Conservation (phyloP, 1,284 basidiomycete species). For the Pyrrhoderma noxium region DNA sequence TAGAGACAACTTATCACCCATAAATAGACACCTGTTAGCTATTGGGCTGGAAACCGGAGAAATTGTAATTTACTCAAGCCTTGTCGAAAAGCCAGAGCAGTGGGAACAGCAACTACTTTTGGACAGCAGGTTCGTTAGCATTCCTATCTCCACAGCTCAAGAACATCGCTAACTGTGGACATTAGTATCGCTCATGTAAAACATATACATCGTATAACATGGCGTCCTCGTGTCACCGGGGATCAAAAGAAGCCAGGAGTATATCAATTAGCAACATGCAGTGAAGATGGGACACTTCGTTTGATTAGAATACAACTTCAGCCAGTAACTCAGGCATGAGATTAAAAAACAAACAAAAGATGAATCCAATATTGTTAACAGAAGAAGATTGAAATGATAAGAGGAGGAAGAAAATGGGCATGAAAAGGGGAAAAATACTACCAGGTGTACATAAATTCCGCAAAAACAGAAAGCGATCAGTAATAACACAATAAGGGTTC, state of each 20-base stretch:
- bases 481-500: conserved; percentile 56
- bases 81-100: conserved; percentile 26
- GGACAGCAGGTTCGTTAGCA: conserved; percentile 37
- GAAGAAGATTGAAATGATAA: conserved; percentile 18
- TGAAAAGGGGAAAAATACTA: conserved; percentile 35
- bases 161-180: conserved; percentile 4
- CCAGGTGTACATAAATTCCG: conserved; percentile 61
- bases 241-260: conserved; percentile 17
- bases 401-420: background rate
- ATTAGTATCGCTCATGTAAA: conserved; percentile 56
- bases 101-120: conserved; percentile 47
- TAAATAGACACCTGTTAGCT: conserved; percentile 51
- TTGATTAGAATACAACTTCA: conserved; percentile 20
- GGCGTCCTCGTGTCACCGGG: conserved; percentile 40
- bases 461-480: conserved; percentile 35
- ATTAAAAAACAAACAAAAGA: conserved; percentile 2
- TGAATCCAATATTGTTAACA: conserved; percentile 22
- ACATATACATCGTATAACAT: conserved; percentile 62
- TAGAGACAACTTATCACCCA: background rate
- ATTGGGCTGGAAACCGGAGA: conserved; percentile 68
- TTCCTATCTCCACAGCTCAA: background rate
- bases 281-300: conserved; percentile 64
- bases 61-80: conserved; percentile 47
- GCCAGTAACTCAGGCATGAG: conserved; percentile 9
- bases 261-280: conserved; percentile 45